phyloP scores from a whole-genome alignment of 73 alveolate species.

The Paramecium pentaurelia region DNA sequence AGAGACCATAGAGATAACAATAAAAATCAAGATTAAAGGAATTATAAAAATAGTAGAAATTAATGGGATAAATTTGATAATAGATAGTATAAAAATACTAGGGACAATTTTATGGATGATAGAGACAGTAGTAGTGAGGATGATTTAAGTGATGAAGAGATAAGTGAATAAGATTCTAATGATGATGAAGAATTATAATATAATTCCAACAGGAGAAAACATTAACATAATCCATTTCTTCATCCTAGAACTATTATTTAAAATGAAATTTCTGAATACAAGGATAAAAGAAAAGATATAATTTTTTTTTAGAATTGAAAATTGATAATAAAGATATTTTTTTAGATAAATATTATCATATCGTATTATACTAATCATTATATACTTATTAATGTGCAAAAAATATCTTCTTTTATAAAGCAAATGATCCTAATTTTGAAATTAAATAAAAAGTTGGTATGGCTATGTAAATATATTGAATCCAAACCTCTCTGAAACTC shows the following conservation, averaged over 20 bases:
- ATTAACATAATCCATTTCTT: neutral
- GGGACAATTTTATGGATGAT: neutral
- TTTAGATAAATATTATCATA: neutral
- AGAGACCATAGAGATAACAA: neutral
- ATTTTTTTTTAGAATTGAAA: neutral
- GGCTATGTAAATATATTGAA: slow-evolving; percentile 27
- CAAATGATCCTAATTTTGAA: neutral
- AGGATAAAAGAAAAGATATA: neutral
- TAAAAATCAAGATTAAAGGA: neutral
- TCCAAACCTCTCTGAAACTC: slow-evolving; percentile 32
- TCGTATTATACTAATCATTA: neutral
- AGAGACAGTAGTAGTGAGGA: neutral
- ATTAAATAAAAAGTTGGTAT: slow-evolving; percentile 12
- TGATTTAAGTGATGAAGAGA: neutral
- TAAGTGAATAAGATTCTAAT: neutral
- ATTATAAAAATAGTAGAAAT: neutral
- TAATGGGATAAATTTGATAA: neutral
- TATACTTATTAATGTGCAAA: neutral
- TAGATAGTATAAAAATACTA: neutral
- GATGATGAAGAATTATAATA: neutral
- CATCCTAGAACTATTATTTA: neutral
- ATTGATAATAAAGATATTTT: neutral
- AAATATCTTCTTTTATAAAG: neutral
- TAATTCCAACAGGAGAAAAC: neutral
- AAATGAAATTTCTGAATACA: neutral